Percentiles rank a stretch among this genome's conserved stretches.
These are phyloP conservation scores for Coemansia sp. DNA, from an alignment of 192 early-diverging fungal species.

Conservation along the genomic window DNA sequence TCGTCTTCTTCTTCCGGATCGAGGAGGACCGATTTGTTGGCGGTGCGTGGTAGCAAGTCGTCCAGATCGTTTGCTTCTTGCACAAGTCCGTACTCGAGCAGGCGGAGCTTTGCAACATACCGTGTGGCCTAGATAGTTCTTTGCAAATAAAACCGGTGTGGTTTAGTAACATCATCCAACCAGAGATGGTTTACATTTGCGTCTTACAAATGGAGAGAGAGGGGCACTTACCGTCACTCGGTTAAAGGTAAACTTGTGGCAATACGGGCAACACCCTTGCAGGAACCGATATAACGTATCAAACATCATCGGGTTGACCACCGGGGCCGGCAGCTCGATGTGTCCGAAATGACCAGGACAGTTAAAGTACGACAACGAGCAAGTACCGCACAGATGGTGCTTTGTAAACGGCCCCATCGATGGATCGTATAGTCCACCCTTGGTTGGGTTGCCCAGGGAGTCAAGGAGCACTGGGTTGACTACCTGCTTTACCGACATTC, in stretches of 20 bases:
- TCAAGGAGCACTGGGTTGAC: slow-evolving; percentile 87
- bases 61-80: slow-evolving; percentile 85
- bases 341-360: slow-evolving; percentile 98
- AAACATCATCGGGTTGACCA: slow-evolving; percentile 95
- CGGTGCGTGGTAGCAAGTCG: slow-evolving; percentile 51
- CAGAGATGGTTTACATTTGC: too few species aligned
- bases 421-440: slow-evolving; percentile 91
- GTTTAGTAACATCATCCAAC: too few species aligned
- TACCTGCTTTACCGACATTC: slow-evolving; percentile 94
- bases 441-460: slow-evolving; percentile 83
- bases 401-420: slow-evolving; percentile 91
- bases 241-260: slow-evolving; percentile 73
- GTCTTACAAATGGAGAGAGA: too few species aligned
- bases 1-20: slow-evolving; percentile 41
- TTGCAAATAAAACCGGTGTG: too few species aligned
- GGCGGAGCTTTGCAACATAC: slow-evolving; percentile 73
- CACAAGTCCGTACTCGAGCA: slow-evolving; percentile 86
- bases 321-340: slow-evolving; percentile 85
- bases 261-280: slow-evolving; percentile 84
- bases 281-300: slow-evolving; percentile 85
- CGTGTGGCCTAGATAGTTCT: slow-evolving; percentile 38
- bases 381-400: slow-evolving; percentile 79
- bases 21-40: slow-evolving; percentile 50
- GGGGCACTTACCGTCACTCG: slow-evolving; percentile 49
- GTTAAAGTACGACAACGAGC: slow-evolving; percentile 72